Conservation (phyloP, 2,329 filamentous ascomycete genomes). For the Penicillium rolfsii region DNA sequence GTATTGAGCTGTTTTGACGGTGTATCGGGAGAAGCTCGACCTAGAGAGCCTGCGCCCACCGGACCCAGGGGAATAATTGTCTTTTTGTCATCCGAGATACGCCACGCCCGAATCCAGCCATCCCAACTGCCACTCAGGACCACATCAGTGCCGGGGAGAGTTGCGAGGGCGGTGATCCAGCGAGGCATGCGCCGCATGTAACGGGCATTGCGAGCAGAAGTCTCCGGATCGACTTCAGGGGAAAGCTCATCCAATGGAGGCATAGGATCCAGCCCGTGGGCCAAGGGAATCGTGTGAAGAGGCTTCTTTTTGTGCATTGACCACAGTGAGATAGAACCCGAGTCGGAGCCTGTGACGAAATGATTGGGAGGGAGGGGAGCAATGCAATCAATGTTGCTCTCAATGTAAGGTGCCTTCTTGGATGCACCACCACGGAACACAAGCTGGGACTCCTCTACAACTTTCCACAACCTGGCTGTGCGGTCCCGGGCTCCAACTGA, state of each 20-base stretch:
- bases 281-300: slow-evolving; percentile 74
- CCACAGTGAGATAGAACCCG: slow-evolving; percentile 85
- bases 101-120: slow-evolving; percentile 83
- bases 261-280: slow-evolving; percentile 81
- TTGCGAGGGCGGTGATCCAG: slow-evolving; percentile 86
- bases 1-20: slow-evolving; percentile 42
- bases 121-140: slow-evolving; percentile 95
- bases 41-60: slow-evolving; percentile 52
- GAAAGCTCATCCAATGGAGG: slow-evolving; percentile 70
- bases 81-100: slow-evolving; percentile 78
- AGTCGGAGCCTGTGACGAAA: slow-evolving; percentile 95
- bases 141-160: slow-evolving; percentile 86
- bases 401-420: slow-evolving; percentile 57
- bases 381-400: slow-evolving; percentile 90
- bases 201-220: slow-evolving; percentile 49
- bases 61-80: slow-evolving; percentile 73
- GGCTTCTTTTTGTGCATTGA: slow-evolving; percentile 93
- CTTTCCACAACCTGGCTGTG: slow-evolving; percentile 92
- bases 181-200: slow-evolving; percentile 67
- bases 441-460: slow-evolving; percentile 90
- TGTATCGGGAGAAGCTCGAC: slow-evolving; percentile 27
- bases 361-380: slow-evolving; percentile 85
- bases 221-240: slow-evolving; percentile 68
- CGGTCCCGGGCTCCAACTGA: slow-evolving; percentile 89
- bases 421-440: slow-evolving; percentile 81